These are phyloP conservation scores for Wickerhamiella qilinensis DNA, from an alignment of 805 yeast genomes.

Conservation along the genomic window DNA sequence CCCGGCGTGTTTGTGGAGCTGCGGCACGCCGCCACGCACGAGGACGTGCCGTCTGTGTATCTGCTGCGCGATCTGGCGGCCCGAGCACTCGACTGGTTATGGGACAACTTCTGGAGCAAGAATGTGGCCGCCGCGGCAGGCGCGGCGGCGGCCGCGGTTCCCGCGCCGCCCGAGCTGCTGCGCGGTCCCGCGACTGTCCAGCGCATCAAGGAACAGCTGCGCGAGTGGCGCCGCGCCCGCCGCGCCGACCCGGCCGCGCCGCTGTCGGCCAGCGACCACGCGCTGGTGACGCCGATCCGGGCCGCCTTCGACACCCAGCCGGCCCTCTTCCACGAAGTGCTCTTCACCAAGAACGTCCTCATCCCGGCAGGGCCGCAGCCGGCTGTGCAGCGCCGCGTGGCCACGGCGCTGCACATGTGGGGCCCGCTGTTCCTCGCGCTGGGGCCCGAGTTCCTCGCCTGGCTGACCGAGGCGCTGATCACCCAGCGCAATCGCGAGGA, in stretches of 20 bases:
- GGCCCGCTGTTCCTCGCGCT: constrained; percentile 11
- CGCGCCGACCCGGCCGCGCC: constrained; percentile 24
- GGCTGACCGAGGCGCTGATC: constrained; percentile 3
- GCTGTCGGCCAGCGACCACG: constrained; percentile 1
- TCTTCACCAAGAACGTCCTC: constrained; percentile 12
- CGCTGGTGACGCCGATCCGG: not conserved
- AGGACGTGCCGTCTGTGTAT: constrained; percentile 53
- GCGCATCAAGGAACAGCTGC: constrained; percentile 25
- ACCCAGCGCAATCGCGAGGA: constrained; percentile 5
- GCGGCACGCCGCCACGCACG: constrained; percentile 86
- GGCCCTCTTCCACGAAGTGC: constrained; percentile 6
- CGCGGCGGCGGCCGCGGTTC: constrained; percentile 12
- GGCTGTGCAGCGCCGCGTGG: not conserved
- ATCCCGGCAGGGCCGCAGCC: constrained; percentile 9
- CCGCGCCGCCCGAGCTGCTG: constrained; percentile 12
- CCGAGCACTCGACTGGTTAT: constrained; percentile 62
- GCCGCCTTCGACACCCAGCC: constrained; percentile 1
- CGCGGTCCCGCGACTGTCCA: constrained; percentile 3
- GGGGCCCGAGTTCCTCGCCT: constrained; percentile 5
- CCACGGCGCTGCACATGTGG: constrained; percentile 9
- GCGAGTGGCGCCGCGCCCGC: constrained; percentile 34
- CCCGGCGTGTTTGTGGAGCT: constrained; percentile 79
- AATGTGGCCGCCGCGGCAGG: constrained; percentile 8
- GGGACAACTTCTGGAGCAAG: constrained; percentile 50
- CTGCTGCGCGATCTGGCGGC: constrained; percentile 44